Evolutionary conservation across 768 basidiomycete genomes (phyloP), one percentile per base, ranked within the genome.

Genomic region (Chiua virens): DNA sequence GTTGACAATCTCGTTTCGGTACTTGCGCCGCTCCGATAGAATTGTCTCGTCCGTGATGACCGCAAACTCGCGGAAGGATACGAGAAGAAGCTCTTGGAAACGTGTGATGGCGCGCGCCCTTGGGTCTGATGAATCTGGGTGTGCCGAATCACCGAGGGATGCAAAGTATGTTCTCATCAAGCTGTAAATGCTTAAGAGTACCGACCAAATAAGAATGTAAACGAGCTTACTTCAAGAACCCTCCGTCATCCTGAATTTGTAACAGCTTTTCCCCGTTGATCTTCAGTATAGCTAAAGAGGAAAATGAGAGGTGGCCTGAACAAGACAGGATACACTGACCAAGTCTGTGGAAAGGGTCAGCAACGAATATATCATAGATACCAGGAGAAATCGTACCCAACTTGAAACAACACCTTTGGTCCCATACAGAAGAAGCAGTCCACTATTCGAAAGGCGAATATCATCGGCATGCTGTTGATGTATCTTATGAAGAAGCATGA

Each of bases 381-480:
- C 27, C 21, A 32, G 30, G 37, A 45, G 38, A 55, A 43, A 42
- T 41, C 45, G 72, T 67, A 94, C 92, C 94, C 96, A 47, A 99
- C 92, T 81, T 99, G 97, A 76, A 99, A 99, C 37, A 99, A 73
- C 2, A 99, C 97, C 61, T 96, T 98, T 0, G 95, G 92, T 0
- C 97, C 97, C 96, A 99, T 98, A 59, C 93, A 94, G 73, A 98
- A 87, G 75, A 98, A 95, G 67, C 95, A 98, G 66, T 98, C 95
- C 3, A 95, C 92, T 64, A 97, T 91, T 28, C 97, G 84, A 76
- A 97, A 99, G 0, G 96, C 96, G 63, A 98, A 99, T 37, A 99
- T 85, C 82, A 98, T 88, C 2, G 94, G 91, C 91, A 94, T 92
- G 64, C 87, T 91, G 70, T 93, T 93, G 66, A 93, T 92, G 63